Evolutionary conservation across 1,284 basidiomycete species (phyloP).

Genomic region (Apiotrichum mycotoxinovorans): DNA sequence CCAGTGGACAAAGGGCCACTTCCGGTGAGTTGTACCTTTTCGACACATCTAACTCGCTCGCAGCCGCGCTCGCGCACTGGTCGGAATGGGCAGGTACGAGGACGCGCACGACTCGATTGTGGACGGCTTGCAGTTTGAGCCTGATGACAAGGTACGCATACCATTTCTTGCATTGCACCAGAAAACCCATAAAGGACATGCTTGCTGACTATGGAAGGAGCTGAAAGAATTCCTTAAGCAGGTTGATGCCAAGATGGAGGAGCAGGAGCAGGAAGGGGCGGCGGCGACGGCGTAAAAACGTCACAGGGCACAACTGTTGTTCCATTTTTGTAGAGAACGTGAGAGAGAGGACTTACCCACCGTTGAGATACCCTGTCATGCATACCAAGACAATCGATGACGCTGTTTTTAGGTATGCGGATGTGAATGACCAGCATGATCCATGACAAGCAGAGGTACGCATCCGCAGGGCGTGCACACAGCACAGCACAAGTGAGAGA

Average conservation of each 20-base stretch:
- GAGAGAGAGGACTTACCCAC: background rate
- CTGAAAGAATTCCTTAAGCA: constrained; percentile 41
- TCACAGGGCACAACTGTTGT: background rate
- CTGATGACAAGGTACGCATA: constrained; percentile 65
- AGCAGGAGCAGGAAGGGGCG: background rate
- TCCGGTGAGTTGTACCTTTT: constrained; percentile 69
- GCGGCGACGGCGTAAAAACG: background rate
- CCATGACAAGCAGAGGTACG: no score
- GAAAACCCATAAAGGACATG: background rate
- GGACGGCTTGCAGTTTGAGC: constrained; percentile 85
- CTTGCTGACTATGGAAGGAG: constrained; percentile 18
- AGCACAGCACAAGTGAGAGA: no score
- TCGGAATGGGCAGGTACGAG: constrained; percentile 65
- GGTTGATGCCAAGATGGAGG: constrained; percentile 33
- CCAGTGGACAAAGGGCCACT: constrained; percentile 93
- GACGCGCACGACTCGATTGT: constrained; percentile 80
- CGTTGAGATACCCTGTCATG: constrained; percentile 6
- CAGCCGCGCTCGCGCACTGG: constrained; percentile 58
- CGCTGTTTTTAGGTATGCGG: background rate
- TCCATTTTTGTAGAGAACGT: background rate
- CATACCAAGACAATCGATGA: constrained; percentile 3
- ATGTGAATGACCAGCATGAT: no score
- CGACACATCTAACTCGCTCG: background rate
- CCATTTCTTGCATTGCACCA: background rate
- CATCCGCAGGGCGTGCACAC: no score